phyloP scores from a whole-genome alignment of 768 basidiomycete genomes.

The Lactarius deliciosus region DNA sequence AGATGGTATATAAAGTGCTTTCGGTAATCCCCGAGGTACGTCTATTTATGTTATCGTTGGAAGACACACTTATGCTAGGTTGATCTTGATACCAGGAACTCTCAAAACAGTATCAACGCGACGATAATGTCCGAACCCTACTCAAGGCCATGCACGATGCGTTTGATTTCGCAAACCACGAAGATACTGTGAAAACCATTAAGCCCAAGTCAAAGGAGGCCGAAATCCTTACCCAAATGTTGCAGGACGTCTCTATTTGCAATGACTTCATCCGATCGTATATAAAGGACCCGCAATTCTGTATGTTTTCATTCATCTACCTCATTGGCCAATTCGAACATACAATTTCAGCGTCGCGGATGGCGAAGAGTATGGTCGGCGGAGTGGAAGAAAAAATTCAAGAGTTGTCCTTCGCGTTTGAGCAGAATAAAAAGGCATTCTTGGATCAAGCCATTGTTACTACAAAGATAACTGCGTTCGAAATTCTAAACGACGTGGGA shows the following conservation, averaged over 20 bases:
- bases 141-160: background rate
- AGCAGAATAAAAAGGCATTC: background rate
- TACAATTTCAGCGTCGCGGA: background rate
- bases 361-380: background rate
- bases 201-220: background rate
- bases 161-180: background rate
- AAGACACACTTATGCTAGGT: background rate
- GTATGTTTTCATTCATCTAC: background rate
- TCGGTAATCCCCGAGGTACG: background rate
- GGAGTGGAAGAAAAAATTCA: background rate
- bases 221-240: background rate
- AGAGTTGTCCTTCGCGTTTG: background rate
- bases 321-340: background rate
- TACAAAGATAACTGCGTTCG: background rate
- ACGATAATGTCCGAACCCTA: background rate
- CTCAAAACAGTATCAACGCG: background rate
- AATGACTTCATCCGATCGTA: background rate
- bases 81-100: background rate
- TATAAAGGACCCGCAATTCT: background rate
- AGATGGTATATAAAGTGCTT: background rate
- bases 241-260: background rate
- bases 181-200: background rate
- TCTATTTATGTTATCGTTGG: background rate
- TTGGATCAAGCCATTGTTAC: background rate
- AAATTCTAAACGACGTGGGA: background rate